Evolutionary conservation across 2,329 filamentous ascomycete genomes (phyloP).

Genomic region (Diaporthe sp.): DNA sequence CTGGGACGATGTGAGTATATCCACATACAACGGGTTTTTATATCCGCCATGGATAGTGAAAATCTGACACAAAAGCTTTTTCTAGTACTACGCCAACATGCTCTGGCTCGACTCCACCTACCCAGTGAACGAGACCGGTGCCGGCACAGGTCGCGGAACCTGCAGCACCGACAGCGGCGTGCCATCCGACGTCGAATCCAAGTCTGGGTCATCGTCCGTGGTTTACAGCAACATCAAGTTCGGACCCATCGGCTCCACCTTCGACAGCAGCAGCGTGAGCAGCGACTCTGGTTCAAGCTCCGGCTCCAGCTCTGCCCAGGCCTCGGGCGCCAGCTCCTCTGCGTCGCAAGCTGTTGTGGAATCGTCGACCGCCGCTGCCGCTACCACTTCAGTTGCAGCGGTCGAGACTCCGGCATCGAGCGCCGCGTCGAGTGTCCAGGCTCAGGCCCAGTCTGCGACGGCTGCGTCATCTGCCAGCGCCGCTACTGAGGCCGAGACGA

Average conservation of each 20-base stretch:
- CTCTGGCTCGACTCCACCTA: conserved; percentile 73
- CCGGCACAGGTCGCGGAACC: conserved; percentile 59
- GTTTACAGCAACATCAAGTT: conserved; percentile 46
- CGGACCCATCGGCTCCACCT: conserved; percentile 45
- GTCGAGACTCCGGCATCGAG: background rate
- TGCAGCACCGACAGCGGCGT: conserved; percentile 58
- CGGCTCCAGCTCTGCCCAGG: background rate
- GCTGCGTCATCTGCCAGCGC: background rate
- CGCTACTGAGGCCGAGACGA: background rate
- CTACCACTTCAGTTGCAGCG: background rate
- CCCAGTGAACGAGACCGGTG: conserved; percentile 56
- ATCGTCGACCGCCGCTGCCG: background rate
- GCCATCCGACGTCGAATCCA: conserved; percentile 54
- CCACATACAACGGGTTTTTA: background rate
- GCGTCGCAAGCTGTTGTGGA: background rate
- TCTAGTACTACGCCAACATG: conserved; percentile 69
- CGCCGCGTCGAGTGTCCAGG: background rate
- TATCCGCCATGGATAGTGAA: background rate
- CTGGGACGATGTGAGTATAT: conserved; percentile 64
- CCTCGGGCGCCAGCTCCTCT: background rate
- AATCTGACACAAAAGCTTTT: background rate
- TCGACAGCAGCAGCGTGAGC: conserved; percentile 19
- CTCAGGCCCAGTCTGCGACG: background rate
- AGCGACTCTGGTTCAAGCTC: background rate
- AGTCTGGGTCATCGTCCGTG: conserved; percentile 45